Base-by-base conservation (phyloP, 2,329 filamentous ascomycete genomes). In the Cladophialophora psammophila region DNA sequence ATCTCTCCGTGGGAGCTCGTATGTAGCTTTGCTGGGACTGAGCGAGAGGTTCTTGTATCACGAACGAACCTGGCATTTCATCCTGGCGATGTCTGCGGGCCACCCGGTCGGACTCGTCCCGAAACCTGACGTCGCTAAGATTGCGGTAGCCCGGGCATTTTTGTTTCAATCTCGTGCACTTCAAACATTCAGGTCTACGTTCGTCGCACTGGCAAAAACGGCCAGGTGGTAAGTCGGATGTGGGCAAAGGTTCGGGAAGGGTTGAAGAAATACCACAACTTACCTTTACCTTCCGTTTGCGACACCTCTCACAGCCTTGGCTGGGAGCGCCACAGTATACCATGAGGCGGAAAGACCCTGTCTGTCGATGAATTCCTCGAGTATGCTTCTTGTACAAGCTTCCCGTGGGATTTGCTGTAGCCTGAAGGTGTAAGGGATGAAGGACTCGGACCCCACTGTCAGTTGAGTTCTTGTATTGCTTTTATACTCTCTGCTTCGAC, bases 221-320 rank as follows among this genome's bases (percentile, higher is more conserved):
- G 12, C 31, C 31, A n/a, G 53, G 32, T 12, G 9, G 42, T 52
- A 31, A 50, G 20, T 31, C 18, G 18, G 10, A 50, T 4, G 12
- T 31, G 10, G 3, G 6, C 6, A 48, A 18, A 18, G 40, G 18
- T 9, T 26, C 9, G n/a, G 26, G 26, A 26, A 26, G 26, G 26
- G 26, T 26, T 18, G 13, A n/a, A 60, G 40, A 4, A 40, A 45
- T 31, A 7, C 31, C 6, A 12, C 12, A 34, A 60, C 58, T 20
- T 35, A 45, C 58, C 58, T 65, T 66, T 15, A 66, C 32, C 40
- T 61, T 66, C 1, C 64, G 38, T 31, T 62, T 31, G n/a, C 64
- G 64, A 53, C 64, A 66, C 9, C 40, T 42, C 31, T 66, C 50
- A 36, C 64, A 66, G 20, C 60, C 61, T 36, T 34, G 60, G 40